Percentiles rank a stretch among this genome's conserved stretches.
Evolutionary conservation across 495 filamentous ascomycete genomes (phyloP).

Genomic region (Pyronema omphalodes): DNA sequence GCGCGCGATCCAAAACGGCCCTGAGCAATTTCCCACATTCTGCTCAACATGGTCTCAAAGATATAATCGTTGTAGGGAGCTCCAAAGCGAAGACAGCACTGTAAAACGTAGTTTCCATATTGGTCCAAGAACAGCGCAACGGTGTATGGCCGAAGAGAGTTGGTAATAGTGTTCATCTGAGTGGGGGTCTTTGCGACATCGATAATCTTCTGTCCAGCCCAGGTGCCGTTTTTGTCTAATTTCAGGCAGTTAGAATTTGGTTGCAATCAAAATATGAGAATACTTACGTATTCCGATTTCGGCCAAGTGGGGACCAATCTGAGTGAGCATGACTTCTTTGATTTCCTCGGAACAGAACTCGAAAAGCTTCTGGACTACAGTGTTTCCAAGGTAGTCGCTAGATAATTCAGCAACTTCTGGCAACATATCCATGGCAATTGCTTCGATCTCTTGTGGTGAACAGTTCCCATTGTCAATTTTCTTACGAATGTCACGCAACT

Average conservation of each 20-base stretch:
- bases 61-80: slow-evolving; percentile 85
- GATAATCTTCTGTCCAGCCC: slow-evolving; percentile 98
- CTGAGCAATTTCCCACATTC: slow-evolving; percentile 87
- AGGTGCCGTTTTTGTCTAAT: slow-evolving; percentile 84
- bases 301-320: slow-evolving; percentile 79
- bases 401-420: slow-evolving; percentile 88
- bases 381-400: slow-evolving; percentile 85
- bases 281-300: slow-evolving; percentile 66
- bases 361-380: slow-evolving; percentile 96
- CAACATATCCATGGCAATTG: slow-evolving; percentile 79
- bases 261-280: neutral
- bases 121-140: slow-evolving; percentile 89
- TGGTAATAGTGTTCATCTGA: slow-evolving; percentile 70
- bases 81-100: slow-evolving; percentile 84
- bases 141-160: slow-evolving; percentile 65
- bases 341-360: slow-evolving; percentile 82
- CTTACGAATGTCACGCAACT: slow-evolving; percentile 90
- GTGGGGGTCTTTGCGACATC: slow-evolving; percentile 72
- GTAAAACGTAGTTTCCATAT: slow-evolving; percentile 94
- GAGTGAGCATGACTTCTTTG: slow-evolving; percentile 75
- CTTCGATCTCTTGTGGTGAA: slow-evolving; percentile 72
- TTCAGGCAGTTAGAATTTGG: slow-evolving; percentile 7
- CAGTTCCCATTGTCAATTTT: slow-evolving; percentile 87
- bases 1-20: slow-evolving; percentile 87
- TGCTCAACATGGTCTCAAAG: slow-evolving; percentile 89